Conservation (phyloP, 2,329 filamentous ascomycete genomes). For the Pseudogymnoascus pannorum region DNA sequence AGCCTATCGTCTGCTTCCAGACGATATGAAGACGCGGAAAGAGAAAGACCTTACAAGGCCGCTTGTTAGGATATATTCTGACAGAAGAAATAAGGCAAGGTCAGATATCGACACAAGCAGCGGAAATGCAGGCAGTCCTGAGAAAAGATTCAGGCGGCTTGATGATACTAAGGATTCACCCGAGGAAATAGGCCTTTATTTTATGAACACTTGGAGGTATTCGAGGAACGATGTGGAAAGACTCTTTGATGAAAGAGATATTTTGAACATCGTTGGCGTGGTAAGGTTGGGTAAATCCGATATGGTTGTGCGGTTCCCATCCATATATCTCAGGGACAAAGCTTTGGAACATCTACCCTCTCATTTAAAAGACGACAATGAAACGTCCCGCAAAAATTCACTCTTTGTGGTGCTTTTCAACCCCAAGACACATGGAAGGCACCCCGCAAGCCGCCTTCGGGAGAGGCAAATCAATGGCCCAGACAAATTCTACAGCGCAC, state of each 20-base stretch:
- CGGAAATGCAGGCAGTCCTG: neutral
- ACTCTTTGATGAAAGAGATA: neutral
- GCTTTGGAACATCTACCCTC: neutral
- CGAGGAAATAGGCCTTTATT: neutral
- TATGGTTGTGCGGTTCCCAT: neutral
- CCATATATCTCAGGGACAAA: neutral
- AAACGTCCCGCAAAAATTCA: neutral
- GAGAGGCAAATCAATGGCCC: neutral
- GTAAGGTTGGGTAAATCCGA: neutral
- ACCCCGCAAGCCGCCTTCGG: neutral
- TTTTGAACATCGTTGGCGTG: neutral
- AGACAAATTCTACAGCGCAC: neutral
- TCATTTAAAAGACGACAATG: neutral
- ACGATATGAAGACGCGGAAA: neutral
- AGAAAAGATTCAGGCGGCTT: neutral
- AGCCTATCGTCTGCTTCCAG: neutral
- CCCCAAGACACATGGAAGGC: neutral
- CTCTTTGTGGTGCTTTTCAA: neutral
- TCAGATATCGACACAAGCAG: neutral
- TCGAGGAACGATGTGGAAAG: neutral
- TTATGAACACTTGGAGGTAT: neutral
- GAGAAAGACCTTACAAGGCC: neutral
- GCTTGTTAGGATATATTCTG: neutral
- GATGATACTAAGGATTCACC: neutral
- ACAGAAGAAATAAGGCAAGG: neutral